phyloP scores from a whole-genome alignment of 2,329 filamentous ascomycete genomes.

The Incumbomyces delicatus region DNA sequence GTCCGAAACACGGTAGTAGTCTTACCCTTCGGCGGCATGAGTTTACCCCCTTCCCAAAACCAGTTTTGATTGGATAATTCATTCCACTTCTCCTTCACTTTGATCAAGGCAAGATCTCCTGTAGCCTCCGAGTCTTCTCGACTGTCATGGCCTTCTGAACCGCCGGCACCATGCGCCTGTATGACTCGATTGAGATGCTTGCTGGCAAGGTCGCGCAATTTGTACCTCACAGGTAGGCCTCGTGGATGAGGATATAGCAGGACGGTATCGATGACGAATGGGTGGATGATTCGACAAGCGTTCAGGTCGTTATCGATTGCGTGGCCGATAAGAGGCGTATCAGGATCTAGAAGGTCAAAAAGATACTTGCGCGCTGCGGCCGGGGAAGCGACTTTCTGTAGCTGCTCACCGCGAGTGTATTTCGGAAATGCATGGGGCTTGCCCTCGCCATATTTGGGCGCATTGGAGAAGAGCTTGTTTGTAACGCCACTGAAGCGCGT shows the following conservation, averaged over 20 bases:
- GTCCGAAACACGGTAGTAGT: no score
- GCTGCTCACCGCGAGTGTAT: slow-evolving; percentile 19
- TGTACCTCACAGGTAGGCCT: slow-evolving; percentile 67
- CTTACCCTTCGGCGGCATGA: slow-evolving; percentile 23
- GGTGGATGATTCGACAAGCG: slow-evolving; percentile 71
- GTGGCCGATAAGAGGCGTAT: slow-evolving; percentile 81
- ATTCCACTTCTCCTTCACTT: slow-evolving; percentile 61
- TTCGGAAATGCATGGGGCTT: slow-evolving; percentile 8
- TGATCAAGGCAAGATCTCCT: slow-evolving; percentile 70
- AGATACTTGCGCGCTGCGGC: slow-evolving; percentile 65
- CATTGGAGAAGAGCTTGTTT: slow-evolving; percentile 63
- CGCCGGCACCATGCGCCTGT: slow-evolving; percentile 50
- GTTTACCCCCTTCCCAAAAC: slow-evolving; percentile 43
- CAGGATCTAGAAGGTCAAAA: slow-evolving; percentile 62
- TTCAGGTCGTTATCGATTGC: slow-evolving; percentile 95
- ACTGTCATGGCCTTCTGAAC: slow-evolving; percentile 68
- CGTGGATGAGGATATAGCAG: slow-evolving; percentile 69
- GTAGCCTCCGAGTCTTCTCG: slow-evolving; percentile 84
- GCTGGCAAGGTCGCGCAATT: slow-evolving; percentile 65
- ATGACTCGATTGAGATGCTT: slow-evolving; percentile 65
- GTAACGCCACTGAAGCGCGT: slow-evolving; percentile 83
- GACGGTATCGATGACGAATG: slow-evolving; percentile 74
- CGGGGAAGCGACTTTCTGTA: slow-evolving; percentile 64
- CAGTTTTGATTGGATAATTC: slow-evolving; percentile 58
- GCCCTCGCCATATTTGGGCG: slow-evolving; percentile 45